Percentiles rank a stretch among this genome's conserved stretches.
Conservation (phyloP, 371 early-diverging fungal species). For the Mortierella sp. region DNA sequence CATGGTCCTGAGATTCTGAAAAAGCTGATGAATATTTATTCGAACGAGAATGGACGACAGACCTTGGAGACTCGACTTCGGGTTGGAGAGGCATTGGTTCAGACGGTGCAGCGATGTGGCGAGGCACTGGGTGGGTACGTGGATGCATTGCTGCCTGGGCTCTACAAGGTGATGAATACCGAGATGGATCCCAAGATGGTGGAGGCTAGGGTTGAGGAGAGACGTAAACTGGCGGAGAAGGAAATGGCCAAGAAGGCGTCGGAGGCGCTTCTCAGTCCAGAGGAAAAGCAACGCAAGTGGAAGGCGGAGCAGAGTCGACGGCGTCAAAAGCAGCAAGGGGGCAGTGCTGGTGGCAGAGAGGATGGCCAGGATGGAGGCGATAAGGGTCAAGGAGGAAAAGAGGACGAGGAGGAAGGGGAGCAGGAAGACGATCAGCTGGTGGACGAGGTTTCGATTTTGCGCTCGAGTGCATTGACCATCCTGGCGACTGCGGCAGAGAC, state of each 20-base stretch:
- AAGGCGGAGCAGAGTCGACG: constrained; percentile 18
- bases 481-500: constrained; percentile 81
- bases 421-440: constrained; percentile 30
- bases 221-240: constrained; percentile 15
- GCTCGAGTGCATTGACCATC: constrained; percentile 80
- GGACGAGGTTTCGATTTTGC: constrained; percentile 51
- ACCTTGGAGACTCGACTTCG: constrained; percentile 83
- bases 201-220: constrained; percentile 39
- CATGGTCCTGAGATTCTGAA: constrained; percentile 79
- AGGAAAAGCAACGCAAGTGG: constrained; percentile 49
- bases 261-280: constrained; percentile 42
- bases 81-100: constrained; percentile 89
- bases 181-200: constrained; percentile 31
- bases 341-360: background rate
- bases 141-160: constrained; percentile 71
- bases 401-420: constrained; percentile 6
- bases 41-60: constrained; percentile 59
- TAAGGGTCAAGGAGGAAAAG: background rate
- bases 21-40: constrained; percentile 77
- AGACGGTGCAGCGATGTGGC: constrained; percentile 87
- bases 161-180: constrained; percentile 74
- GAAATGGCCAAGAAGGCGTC: constrained; percentile 25
- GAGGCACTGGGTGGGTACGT: constrained; percentile 83
- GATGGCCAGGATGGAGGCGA: background rate
- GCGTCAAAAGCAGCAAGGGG: background rate